Percentiles rank a stretch among this genome's conserved stretches.
These are phyloP conservation scores for Cercospora canescens DNA, from an alignment of 2,329 filamentous ascomycete genomes.

Conservation along the genomic window DNA sequence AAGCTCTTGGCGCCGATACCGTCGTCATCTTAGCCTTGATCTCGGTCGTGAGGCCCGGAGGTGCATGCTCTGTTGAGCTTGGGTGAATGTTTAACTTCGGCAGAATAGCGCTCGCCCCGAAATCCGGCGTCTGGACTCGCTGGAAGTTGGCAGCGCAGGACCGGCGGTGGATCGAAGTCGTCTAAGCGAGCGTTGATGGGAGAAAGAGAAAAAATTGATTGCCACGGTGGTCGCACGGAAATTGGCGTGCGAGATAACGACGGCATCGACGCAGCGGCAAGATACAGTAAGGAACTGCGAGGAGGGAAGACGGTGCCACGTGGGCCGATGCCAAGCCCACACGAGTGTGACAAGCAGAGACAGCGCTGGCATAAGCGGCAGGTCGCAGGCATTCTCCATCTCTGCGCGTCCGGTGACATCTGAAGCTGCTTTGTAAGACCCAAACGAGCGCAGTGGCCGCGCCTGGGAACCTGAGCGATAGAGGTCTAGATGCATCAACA, in stretches of 20 bases:
- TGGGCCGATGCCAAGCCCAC: not conserved
- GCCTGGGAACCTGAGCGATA: not conserved
- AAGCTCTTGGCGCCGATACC: not conserved
- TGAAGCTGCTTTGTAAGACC: not conserved
- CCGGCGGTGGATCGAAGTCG: not conserved
- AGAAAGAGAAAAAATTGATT: not conserved
- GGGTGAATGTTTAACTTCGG: not conserved
- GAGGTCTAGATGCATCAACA: too few relatives aligned
- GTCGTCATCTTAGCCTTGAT: not conserved
- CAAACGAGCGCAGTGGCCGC: not conserved
- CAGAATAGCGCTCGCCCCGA: not conserved
- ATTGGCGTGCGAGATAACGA: not conserved
- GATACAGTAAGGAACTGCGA: too few relatives aligned
- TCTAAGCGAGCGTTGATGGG: not conserved
- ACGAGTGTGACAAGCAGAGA: not conserved
- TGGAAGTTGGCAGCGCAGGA: not conserved
- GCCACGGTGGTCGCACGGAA: not conserved
- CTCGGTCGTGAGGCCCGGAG: not conserved
- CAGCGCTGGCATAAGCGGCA: not conserved
- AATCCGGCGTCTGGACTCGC: not conserved
- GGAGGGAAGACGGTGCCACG: too few relatives aligned
- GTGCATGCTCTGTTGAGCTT: not conserved
- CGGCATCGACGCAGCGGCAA: not conserved
- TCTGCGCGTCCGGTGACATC: not conserved
- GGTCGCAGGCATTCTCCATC: constrained; percentile 1